Base-by-base conservation (phyloP, 2,329 filamentous ascomycete species). In the Biscogniauxia marginata region DNA sequence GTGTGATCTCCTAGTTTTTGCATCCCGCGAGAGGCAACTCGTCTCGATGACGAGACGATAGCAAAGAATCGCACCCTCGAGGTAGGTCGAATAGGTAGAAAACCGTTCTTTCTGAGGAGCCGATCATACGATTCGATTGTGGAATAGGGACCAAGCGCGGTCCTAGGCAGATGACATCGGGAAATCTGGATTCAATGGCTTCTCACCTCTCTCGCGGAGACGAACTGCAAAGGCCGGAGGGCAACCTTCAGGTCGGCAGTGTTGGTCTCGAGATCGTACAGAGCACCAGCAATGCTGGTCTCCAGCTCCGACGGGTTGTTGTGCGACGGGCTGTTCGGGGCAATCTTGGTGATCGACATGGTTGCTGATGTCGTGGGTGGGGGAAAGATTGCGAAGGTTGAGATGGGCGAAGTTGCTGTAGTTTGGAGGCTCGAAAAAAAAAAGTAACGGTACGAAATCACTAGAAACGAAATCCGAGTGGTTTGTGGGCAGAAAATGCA, bases 221-320 rank as follows among this genome's bases (percentile, higher is more conserved):
- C 91, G 81, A 99, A 93, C 87, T 99, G 95, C 81, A 99, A 88
- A 79, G 95, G 95, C 76, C 95, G 89, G 77, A 99, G 89, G 71
- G 92, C 89, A 75, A 86, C 86, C 90, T 93, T 96, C 82, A 99
- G 90, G 82, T 99, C 95, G 78, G 92, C 84, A 76, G 95, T 96
- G 88, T 97, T 97, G 84, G 88, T 93, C 91, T 99, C 95, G 81
- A 99, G 91, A 76, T 99, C 95, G 85, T 89, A 96, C 68, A 99
- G 91, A 82, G 95, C 95, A 81, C 88, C 90, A 78, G 95, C 95
- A 78, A 99, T 96, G 85, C 83, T 91, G 80, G 85, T 88, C 91
- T 99, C 95, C 72, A 98, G 89, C 89, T 99, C 95, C 70, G 91
- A 96, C 71, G 95, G 95, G 82, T 88, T 96, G 79, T 90, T 86